Conservation (phyloP, 1,284 basidiomycete genomes). For the Cystobasidium slooffiae region DNA sequence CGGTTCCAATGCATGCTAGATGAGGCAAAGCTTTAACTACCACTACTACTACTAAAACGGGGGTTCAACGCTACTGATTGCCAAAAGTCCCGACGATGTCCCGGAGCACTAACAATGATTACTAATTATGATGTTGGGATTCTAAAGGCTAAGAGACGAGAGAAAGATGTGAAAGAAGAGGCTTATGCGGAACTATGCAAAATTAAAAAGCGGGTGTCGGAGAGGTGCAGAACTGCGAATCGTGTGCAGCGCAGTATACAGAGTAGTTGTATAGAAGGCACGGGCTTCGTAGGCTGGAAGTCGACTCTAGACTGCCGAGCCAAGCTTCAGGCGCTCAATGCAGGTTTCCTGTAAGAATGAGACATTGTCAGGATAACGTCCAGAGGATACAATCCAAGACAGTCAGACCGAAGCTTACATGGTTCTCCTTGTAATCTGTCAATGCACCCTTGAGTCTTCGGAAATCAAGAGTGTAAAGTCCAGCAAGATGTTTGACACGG, state of each 20-base stretch:
- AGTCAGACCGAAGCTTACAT: slow-evolving; percentile 13
- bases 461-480: slow-evolving; percentile 86
- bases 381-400: not conserved
- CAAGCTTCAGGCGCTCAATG: slow-evolving; percentile 32
- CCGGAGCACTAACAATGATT: slow-evolving; percentile 4
- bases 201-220: too few species aligned
- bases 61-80: not conserved
- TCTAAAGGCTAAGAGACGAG: not conserved
- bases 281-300: too few species aligned
- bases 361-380: not conserved
- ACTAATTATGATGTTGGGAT: not conserved
- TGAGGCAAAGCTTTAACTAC: slow-evolving; percentile 1
- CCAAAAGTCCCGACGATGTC: too few species aligned
- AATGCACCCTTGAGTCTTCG: slow-evolving; percentile 88
- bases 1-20: not conserved
- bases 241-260: too few species aligned
- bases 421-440: slow-evolving; percentile 65
- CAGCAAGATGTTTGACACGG: slow-evolving; percentile 79
- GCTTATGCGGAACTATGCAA: too few species aligned
- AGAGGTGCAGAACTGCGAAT: too few species aligned
- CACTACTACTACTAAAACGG: not conserved
- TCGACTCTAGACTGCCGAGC: slow-evolving; percentile 7
- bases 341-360: slow-evolving; percentile 21
- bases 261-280: too few species aligned
- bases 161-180: too few species aligned